Evolutionary conservation across 2,329 filamentous ascomycete genomes (phyloP).

Genomic region (Colletotrichum salicis): DNA sequence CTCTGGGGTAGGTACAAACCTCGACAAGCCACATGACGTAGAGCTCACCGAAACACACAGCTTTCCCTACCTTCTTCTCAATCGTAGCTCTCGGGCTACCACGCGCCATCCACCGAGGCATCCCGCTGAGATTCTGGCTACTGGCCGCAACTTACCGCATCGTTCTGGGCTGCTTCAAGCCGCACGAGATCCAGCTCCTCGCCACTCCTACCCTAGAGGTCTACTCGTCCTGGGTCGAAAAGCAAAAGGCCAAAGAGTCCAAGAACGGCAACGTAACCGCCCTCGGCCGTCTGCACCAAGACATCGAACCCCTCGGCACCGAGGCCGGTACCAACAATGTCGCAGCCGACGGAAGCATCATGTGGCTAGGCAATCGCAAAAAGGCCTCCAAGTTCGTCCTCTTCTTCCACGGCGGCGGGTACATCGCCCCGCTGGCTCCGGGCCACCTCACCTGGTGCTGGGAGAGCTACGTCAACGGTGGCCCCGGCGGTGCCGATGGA

Average conservation of each 20-base stretch:
- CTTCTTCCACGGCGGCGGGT: constrained; percentile 45
- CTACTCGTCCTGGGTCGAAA: neutral
- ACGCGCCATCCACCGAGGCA: neutral
- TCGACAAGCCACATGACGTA: neutral
- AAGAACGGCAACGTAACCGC: neutral
- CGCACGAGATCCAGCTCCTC: neutral
- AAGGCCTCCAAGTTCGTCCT: constrained; percentile 43
- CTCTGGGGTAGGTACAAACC: neutral
- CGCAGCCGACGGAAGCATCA: constrained; percentile 27
- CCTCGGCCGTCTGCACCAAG: neutral
- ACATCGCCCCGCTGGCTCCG: constrained; percentile 35
- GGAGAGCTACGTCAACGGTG: constrained; percentile 40
- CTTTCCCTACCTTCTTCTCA: neutral
- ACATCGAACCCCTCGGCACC: constrained; percentile 8
- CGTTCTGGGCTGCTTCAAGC: neutral
- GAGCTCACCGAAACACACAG: neutral
- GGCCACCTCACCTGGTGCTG: constrained; percentile 44
- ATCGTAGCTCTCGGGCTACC: neutral
- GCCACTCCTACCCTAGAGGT: neutral
- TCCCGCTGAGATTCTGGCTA: neutral
- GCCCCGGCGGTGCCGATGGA: constrained; percentile 36
- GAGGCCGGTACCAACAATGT: neutral
- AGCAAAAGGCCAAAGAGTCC: neutral
- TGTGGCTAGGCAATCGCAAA: constrained; percentile 43
- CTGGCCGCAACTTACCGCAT: neutral